These are phyloP conservation scores for Gracilaria vermiculophylla DNA, from an alignment of 23 red algal genomes.

Conservation along the genomic window DNA sequence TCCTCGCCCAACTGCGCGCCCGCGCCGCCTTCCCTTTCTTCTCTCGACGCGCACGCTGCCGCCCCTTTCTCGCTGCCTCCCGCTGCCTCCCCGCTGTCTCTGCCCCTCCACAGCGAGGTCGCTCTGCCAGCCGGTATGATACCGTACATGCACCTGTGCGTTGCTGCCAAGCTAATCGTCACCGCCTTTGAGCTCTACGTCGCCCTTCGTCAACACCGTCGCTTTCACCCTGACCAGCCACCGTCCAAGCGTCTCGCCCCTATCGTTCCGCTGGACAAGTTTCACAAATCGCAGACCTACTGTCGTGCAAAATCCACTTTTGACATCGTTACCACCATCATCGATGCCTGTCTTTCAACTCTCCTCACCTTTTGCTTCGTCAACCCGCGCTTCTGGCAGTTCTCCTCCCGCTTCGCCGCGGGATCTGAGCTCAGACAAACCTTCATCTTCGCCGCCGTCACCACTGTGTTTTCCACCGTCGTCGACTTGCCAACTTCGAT, in stretches of 20 bases:
- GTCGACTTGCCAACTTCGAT: slow-evolving; percentile 55
- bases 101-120: background rate
- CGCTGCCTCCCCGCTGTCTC: background rate
- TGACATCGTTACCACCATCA: slow-evolving; percentile 22
- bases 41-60: background rate
- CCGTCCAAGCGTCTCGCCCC: slow-evolving; percentile 27
- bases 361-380: slow-evolving; percentile 18
- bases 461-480: slow-evolving; percentile 33
- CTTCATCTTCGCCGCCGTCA: slow-evolving; percentile 32
- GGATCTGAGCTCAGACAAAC: slow-evolving; percentile 49
- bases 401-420: background rate
- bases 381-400: slow-evolving; percentile 58
- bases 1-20: no score
- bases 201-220: slow-evolving; percentile 39
- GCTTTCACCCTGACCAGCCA: slow-evolving; percentile 8
- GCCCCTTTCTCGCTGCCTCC: background rate
- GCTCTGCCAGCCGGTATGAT: background rate
- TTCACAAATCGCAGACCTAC: slow-evolving; percentile 66
- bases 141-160: slow-evolving; percentile 29
- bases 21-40: no score
- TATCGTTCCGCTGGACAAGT: slow-evolving; percentile 65
- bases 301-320: slow-evolving; percentile 74
- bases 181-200: slow-evolving; percentile 59
- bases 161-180: slow-evolving; percentile 27
- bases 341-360: slow-evolving; percentile 40